phyloP scores from a whole-genome alignment of 306 rosid species.

The Cucumis cinereus region DNA sequence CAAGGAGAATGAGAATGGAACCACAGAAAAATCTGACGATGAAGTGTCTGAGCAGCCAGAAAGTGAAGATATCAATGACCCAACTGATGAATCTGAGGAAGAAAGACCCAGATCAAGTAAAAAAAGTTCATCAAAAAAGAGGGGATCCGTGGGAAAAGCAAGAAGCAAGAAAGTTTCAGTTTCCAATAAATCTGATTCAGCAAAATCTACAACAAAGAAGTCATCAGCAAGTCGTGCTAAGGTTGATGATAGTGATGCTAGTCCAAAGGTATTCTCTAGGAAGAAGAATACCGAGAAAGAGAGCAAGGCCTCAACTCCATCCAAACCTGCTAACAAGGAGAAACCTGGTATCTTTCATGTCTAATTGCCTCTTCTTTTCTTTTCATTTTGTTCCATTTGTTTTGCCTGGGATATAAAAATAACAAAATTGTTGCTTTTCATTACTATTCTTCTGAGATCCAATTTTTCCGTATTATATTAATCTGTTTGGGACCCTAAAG shows the following conservation, averaged over 20 bases:
- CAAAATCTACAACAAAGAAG: slow-evolving; percentile 39
- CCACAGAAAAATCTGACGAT: slow-evolving; percentile 63
- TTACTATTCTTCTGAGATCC: neutral
- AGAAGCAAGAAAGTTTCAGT: slow-evolving; percentile 32
- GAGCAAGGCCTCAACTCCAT: slow-evolving; percentile 30
- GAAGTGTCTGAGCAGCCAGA: slow-evolving; percentile 47
- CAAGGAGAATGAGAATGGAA: slow-evolving; percentile 60
- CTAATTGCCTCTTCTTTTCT: neutral
- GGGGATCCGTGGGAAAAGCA: slow-evolving; percentile 45
- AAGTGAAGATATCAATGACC: slow-evolving; percentile 55
- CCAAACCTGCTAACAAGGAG: slow-evolving; percentile 56
- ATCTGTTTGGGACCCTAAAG: neutral
- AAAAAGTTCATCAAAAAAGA: slow-evolving; percentile 46
- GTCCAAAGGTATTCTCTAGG: slow-evolving; percentile 82
- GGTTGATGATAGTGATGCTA: slow-evolving; percentile 42
- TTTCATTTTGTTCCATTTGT: neutral
- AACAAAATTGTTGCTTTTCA: neutral
- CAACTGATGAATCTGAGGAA: slow-evolving; percentile 59
- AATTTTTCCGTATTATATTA: neutral
- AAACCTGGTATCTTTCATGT: slow-evolving; percentile 40
- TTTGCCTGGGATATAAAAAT: neutral
- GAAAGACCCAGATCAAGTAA: slow-evolving; percentile 23
- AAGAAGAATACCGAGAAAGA: slow-evolving; percentile 53
- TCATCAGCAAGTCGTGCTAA: slow-evolving; percentile 29
- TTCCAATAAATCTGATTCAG: slow-evolving; percentile 38